Evolutionary conservation across 2,329 filamentous ascomycete species (phyloP), one percentile per base, ranked within the genome.

Genomic region (Macrophomina pseudophaseolina): DNA sequence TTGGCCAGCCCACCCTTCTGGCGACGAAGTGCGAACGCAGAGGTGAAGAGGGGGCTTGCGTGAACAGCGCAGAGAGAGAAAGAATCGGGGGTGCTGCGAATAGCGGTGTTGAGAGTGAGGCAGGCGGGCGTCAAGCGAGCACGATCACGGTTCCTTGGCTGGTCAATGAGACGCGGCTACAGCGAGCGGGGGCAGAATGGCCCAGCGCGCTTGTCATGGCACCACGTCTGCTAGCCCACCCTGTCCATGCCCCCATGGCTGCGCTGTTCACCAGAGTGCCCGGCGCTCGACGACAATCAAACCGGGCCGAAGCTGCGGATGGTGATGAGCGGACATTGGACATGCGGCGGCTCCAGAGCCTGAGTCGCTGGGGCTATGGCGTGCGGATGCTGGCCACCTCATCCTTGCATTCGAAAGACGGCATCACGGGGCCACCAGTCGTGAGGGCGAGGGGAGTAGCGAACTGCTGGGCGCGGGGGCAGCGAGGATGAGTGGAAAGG

Each of bases 281-380:
- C 58, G 58, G 44, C 58, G 18, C 44, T 49, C 14, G 58, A 62
- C 42, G 58, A 42, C 58, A 62, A 62, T 62, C 58, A 62, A 62
- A 62, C 58, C 58, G 58, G 58, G 58, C 58, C 58, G 58, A 62
- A 62, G 58, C 58, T 62, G 58, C 44, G 58, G 58, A 62, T 49
- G 58, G 58, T 23, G 58, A 62, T 62, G 44, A 18, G 58, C 58
- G 58, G 58, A 60, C 58, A 60, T 16, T 48, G 58, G 58, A 60
- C 58, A 60, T 48, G 58, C 58, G 58, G 58, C 40, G 58, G 58
- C 58, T 49, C 58, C 58, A 18, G 42, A 38, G 18, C 42, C 58
- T 62, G 58, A 62, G 58, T 62, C 58, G 38, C 53, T n/a, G 53
- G n/a, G 53, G 53, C 38, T 35, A 46, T 33, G n/a, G 58, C 44